Percentiles rank a stretch among this genome's conserved stretches.
These are phyloP conservation scores for Solanum hybrid DNA, from an alignment of 305 asterid species.

Conservation along the genomic window DNA sequence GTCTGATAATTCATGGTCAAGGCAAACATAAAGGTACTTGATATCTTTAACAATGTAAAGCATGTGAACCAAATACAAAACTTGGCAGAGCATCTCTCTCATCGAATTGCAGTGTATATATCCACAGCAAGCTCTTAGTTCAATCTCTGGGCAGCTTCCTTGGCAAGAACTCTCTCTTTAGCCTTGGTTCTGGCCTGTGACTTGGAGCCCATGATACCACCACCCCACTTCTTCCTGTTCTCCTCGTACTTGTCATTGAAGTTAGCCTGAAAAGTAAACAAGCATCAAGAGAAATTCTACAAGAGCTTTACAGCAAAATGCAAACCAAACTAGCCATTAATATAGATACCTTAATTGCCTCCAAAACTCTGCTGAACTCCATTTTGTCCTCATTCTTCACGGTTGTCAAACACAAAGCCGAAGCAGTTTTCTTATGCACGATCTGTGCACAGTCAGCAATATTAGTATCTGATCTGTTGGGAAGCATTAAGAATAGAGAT, in stretches of 20 bases:
- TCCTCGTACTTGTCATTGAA: slow-evolving; percentile 79
- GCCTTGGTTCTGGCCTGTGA: slow-evolving; percentile 90
- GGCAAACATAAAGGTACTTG: background rate
- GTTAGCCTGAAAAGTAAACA: slow-evolving; percentile 45
- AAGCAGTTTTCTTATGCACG: slow-evolving; percentile 82
- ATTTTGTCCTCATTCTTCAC: slow-evolving; percentile 90
- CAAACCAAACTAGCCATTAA: background rate
- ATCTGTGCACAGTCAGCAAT: slow-evolving; percentile 28
- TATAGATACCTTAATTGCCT: slow-evolving; percentile 72
- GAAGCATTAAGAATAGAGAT: background rate
- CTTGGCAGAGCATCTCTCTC: background rate
- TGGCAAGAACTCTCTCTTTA: slow-evolving; percentile 61
- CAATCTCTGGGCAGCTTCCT: slow-evolving; percentile 88
- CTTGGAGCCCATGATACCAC: slow-evolving; percentile 93
- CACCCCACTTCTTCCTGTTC: slow-evolving; percentile 89
- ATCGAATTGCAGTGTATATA: background rate
- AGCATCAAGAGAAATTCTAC: too few relatives aligned
- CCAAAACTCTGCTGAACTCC: slow-evolving; percentile 77
- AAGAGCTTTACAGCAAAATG: background rate
- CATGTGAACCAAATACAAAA: background rate
- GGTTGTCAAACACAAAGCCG: slow-evolving; percentile 72
- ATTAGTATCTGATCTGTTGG: background rate
- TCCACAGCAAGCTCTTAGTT: slow-evolving; percentile 11
- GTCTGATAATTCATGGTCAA: background rate
- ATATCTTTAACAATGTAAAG: background rate